These are phyloP conservation scores for Penicillium riverlandense DNA, from an alignment of 495 filamentous ascomycete species.

Conservation along the genomic window DNA sequence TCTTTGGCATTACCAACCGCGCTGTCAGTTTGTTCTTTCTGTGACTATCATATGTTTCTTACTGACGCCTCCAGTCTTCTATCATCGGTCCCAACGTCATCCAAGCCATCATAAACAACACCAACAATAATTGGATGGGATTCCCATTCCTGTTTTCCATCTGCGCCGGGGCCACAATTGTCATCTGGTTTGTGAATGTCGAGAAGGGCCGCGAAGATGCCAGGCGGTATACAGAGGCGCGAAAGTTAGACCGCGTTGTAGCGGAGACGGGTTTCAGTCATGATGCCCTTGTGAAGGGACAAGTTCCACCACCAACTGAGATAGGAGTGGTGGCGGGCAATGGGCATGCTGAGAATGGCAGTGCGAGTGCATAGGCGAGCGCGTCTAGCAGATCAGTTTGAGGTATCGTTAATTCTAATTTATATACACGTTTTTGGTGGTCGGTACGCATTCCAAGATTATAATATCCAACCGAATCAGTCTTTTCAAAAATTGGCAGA, in stretches of 20 bases:
- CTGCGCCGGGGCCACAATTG: conserved; percentile 33
- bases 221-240: conserved; percentile 30
- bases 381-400: not conserved
- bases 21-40: conserved; percentile 23
- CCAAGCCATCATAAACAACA: conserved; percentile 42
- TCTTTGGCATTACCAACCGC: conserved; percentile 46
- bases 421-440: not conserved
- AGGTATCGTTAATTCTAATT: not conserved
- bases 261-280: conserved; percentile 14
- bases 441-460: not conserved
- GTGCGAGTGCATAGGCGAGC: not conserved
- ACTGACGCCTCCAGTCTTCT: conserved; percentile 26
- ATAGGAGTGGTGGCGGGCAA: not conserved
- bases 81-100: conserved; percentile 45
- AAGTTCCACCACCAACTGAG: not conserved
- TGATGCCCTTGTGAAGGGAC: conserved; percentile 9
- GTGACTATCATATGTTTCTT: not conserved
- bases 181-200: conserved; percentile 36
- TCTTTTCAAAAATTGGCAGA: not conserved
- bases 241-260: conserved; percentile 22
- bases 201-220: conserved; percentile 42
- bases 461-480: not conserved
- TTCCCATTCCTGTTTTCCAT: conserved; percentile 44
- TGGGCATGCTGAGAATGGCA: not conserved
- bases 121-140: conserved; percentile 44